Conservation (phyloP, 2,329 filamentous ascomycete genomes). For the Penicillium psychrosexuale region DNA sequence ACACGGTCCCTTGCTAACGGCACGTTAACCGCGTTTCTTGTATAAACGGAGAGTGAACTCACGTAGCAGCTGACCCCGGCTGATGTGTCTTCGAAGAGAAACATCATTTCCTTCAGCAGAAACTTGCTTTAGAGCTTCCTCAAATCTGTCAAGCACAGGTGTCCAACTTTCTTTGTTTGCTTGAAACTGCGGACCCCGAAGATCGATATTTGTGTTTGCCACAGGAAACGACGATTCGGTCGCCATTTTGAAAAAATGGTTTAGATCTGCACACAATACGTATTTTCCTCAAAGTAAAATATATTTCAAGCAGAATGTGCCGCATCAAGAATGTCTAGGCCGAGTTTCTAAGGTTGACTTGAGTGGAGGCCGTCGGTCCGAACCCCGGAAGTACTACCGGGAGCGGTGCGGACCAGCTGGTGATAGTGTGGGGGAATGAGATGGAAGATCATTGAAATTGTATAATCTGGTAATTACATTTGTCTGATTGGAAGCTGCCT, state of each 20-base stretch:
- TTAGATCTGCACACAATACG: too few species aligned
- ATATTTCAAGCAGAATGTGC: too few species aligned
- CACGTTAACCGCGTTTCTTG: too few species aligned
- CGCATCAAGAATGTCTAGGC: too few species aligned
- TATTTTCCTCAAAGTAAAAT: too few species aligned
- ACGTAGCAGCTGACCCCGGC: constrained; percentile 31
- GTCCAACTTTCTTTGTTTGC: constrained; percentile 26
- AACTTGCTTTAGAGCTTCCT: constrained; percentile 26
- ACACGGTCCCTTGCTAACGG: constrained; percentile 39
- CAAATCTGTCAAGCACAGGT: constrained; percentile 33
- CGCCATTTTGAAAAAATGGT: constrained; percentile 9
- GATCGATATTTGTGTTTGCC: constrained; percentile 14
- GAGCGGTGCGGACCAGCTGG: too few species aligned
- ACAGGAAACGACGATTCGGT: constrained; percentile 17
- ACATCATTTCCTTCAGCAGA: constrained; percentile 30
- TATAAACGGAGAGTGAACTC: background rate
- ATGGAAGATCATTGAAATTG: too few species aligned
- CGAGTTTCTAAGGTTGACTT: too few species aligned
- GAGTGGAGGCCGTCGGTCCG: too few species aligned
- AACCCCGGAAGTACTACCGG: too few species aligned
- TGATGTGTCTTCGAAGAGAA: constrained; percentile 30
- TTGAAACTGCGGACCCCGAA: constrained; percentile 19
- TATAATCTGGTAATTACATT: too few species aligned
- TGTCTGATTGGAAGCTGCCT: background rate
- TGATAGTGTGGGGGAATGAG: too few species aligned